These are phyloP conservation scores for Komagataella populi DNA, from an alignment of 805 yeast genomes.

Conservation along the genomic window DNA sequence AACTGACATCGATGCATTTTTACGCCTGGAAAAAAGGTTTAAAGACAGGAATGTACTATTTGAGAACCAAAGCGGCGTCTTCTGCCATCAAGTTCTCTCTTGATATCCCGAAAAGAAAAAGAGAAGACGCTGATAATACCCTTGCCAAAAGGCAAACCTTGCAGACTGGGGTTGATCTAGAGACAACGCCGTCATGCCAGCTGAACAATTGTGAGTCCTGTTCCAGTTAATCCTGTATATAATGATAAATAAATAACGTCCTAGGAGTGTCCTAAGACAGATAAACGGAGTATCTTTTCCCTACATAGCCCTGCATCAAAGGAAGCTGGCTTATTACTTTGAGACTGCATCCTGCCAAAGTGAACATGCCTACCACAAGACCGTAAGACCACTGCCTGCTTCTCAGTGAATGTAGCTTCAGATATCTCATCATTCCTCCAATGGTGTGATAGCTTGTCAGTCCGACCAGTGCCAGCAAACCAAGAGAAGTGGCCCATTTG, in stretches of 20 bases:
- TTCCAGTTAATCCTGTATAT: conserved; percentile 15
- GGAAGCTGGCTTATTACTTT: conserved; percentile 10
- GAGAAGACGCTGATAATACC: not conserved
- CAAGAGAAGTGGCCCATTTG: conserved; percentile 10
- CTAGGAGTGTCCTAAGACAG: not conserved
- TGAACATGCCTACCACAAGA: conserved; percentile 20
- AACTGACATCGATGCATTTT: conserved; percentile 95
- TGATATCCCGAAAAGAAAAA: conserved; percentile 15
- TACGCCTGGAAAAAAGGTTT: conserved; percentile 98
- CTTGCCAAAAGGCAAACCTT: not conserved
- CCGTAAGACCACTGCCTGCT: conserved; percentile 32
- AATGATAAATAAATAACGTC: not conserved
- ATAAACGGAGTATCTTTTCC: conserved; percentile 9
- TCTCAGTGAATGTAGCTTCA: conserved; percentile 21
- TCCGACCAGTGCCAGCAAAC: conserved; percentile 21
- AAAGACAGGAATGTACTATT: conserved; percentile 97
- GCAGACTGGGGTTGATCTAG: conserved; percentile 3
- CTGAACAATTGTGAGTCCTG: conserved; percentile 22
- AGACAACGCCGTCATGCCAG: conserved; percentile 7
- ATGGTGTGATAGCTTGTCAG: conserved; percentile 37
- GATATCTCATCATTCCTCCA: conserved; percentile 37
- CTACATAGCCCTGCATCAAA: conserved; percentile 11
- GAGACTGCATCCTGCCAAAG: conserved; percentile 24
- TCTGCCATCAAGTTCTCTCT: conserved; percentile 91
- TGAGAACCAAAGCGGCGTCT: conserved; percentile 95